These are phyloP conservation scores for Tarenaya hassleriana DNA, from an alignment of 345 rosid genomes.

Conservation along the genomic window DNA sequence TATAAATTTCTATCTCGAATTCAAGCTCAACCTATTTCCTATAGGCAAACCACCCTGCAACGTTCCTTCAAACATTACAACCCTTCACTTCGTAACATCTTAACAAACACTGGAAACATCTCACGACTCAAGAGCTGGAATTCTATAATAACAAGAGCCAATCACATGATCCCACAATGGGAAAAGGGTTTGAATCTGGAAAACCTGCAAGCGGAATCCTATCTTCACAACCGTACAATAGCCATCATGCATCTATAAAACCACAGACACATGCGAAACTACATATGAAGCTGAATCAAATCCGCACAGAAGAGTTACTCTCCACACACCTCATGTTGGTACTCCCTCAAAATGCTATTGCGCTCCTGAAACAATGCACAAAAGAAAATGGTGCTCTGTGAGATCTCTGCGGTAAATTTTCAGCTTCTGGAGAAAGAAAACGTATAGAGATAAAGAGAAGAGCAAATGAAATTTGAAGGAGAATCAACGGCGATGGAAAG, in stretches of 20 bases:
- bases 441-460: too few relatives aligned
- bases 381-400: not conserved
- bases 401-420: not conserved
- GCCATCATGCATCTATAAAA: not conserved
- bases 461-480: too few relatives aligned
- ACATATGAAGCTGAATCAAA: not conserved
- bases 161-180: not conserved
- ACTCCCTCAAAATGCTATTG: not conserved
- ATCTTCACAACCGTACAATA: not conserved
- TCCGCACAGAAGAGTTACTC: too few relatives aligned
- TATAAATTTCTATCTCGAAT: too few relatives aligned
- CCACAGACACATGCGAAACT: not conserved
- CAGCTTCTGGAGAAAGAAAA: not conserved
- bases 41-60: too few relatives aligned
- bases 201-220: not conserved
- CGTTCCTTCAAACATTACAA: not conserved
- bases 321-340: constrained; percentile 26
- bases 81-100: not conserved
- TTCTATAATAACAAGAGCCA: not conserved
- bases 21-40: too few relatives aligned
- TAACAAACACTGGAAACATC: not conserved
- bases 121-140: not conserved
- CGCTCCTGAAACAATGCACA: constrained; percentile 10
- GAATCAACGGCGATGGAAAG: too few relatives aligned
- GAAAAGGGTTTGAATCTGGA: not conserved